Evolutionary conservation across 1,284 basidiomycete genomes (phyloP), one percentile per base, ranked within the genome.

Genomic region (Filobasidium uniguttulatum): DNA sequence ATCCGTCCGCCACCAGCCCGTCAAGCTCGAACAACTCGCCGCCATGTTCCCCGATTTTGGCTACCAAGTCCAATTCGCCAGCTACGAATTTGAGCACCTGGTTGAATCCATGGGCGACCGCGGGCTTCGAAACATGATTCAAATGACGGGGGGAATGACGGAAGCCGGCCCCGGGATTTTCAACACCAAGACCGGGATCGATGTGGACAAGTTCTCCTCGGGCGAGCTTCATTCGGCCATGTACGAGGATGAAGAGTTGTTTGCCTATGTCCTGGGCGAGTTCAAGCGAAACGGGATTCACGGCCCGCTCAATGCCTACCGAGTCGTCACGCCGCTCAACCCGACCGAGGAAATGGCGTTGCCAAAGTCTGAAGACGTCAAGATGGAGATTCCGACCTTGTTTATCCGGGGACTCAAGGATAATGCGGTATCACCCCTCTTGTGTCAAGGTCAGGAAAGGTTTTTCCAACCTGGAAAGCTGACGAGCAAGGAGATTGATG

Each of bases 281-380:
- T 49, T 43, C 48, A 31, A 23, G 17, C 26, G 31, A 6, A 14
- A 49, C n/a, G 48, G 48, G 3, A 31, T 36, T 3, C 48, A 49
- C 25, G 22, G 20, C 25, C 48, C 48, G 3, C 37, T 41, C 30
- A 49, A 49, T 31, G 37, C 29, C 23, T 49, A 49, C 48, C 48
- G 48, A 12, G n/a, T n/a, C n/a, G 37, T 31, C 19, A 30, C 28
- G 20, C 25, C 37, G 8, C 29, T 41, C 17, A 49, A 49, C 31
- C 28, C 19, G 12, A 23, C 26, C 25, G 48, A 49, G 19, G 48
- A 49, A 29, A 23, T 17, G 23, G 28, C 26, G 4, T 29, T 49
- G n/a, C 48, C 40, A 14, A 35, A 35, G 31, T 44, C 48, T 10
- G 25, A 23, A 3, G 29, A 30, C 8, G 25, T 17, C 3, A 43